Conservation (phyloP, 441 rosid species). For the Codiaeum variegatum region DNA sequence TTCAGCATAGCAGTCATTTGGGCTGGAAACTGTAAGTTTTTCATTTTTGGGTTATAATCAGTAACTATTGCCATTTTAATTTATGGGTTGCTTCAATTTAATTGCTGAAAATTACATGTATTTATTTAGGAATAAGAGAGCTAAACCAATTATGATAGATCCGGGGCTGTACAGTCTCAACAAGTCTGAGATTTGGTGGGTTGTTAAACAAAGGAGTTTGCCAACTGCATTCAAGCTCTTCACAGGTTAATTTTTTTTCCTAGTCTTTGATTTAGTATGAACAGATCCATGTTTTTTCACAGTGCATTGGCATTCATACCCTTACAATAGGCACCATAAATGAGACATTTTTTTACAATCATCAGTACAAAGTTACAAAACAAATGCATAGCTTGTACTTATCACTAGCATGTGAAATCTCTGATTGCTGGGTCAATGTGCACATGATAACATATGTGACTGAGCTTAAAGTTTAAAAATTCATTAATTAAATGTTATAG, state of each 20-base stretch:
- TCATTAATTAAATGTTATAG: neutral
- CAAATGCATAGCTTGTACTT: conserved; percentile 4
- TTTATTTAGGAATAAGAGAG: conserved; percentile 68
- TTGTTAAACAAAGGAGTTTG: conserved; percentile 57
- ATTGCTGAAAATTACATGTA: neutral
- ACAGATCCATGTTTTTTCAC: neutral
- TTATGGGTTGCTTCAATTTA: neutral
- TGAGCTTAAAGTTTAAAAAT: neutral
- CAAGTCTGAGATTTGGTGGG: conserved; percentile 89
- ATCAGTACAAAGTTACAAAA: neutral
- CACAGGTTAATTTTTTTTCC: conserved; percentile 47
- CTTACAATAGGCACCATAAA: conserved; percentile 2
- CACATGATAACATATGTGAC: conserved; percentile 2
- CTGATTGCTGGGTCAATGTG: conserved; percentile 16
- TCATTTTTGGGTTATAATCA: neutral
- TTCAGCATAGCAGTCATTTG: conserved; percentile 70
- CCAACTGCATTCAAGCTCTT: conserved; percentile 94
- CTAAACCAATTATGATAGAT: conserved; percentile 77
- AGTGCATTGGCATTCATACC: neutral
- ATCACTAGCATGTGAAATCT: conserved; percentile 27
- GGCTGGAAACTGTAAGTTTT: conserved; percentile 81
- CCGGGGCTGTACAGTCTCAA: conserved; percentile 74
- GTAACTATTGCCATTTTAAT: neutral
- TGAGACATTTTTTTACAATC: neutral
- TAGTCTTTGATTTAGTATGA: neutral